Percentiles rank a stretch among this genome's conserved stretches.
phyloP scores from a whole-genome alignment of 805 yeast genomes.

The Myxozyma vanderwaltii region DNA sequence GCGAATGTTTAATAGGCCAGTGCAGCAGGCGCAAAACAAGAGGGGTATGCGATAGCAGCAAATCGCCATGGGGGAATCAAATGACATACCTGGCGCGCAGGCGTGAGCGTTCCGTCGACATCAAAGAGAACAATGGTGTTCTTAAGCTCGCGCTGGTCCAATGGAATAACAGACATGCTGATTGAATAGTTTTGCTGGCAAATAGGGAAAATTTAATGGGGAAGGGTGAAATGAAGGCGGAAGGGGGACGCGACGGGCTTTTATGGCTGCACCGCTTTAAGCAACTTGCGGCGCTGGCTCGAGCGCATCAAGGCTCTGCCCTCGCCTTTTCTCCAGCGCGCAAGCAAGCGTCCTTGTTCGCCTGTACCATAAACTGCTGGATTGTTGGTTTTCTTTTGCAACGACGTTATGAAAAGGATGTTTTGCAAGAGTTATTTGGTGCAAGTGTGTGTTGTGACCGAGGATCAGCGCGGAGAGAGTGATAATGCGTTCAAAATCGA shows the following conservation, averaged over 20 bases:
- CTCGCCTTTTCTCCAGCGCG: too few species aligned
- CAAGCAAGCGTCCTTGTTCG: too few species aligned
- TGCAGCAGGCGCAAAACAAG: too few species aligned
- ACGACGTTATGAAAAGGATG: too few species aligned
- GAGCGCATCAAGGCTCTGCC: background rate
- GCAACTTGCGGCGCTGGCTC: constrained; percentile 1
- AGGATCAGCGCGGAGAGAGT: too few species aligned
- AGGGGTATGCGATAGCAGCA: background rate
- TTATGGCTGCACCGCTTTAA: background rate
- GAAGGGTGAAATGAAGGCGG: background rate
- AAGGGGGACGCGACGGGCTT: background rate
- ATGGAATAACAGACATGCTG: constrained; percentile 42
- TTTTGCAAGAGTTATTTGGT: too few species aligned
- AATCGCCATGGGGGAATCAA: too few species aligned
- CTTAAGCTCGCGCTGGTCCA: constrained; percentile 68
- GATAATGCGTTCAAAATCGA: too few species aligned
- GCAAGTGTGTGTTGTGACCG: too few species aligned
- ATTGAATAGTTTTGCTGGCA: background rate
- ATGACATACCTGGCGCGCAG: constrained; percentile 70
- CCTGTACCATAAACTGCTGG: too few species aligned
- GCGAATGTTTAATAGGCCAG: too few species aligned
- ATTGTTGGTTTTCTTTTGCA: too few species aligned
- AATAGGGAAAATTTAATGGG: background rate
- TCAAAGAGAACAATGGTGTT: constrained; percentile 90
- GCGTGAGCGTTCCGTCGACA: constrained; percentile 98